Conservation (phyloP, 2,329 filamentous ascomycete species). For the Phoma sp. region DNA sequence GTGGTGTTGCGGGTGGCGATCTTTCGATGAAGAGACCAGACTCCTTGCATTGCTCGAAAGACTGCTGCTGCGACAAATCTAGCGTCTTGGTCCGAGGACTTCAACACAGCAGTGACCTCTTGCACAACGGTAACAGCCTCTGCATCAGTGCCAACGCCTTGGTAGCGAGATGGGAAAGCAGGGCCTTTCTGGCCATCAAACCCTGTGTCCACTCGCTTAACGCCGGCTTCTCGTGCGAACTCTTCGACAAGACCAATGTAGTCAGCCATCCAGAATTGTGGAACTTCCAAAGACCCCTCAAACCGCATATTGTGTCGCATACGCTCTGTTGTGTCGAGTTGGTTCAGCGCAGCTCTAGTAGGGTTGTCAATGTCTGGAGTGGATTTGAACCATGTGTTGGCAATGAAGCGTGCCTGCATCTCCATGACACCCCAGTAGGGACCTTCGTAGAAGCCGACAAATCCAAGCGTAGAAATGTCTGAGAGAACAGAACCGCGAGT, state of each 20-base stretch:
- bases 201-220: conserved; percentile 53
- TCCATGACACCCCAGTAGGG: conserved; percentile 89
- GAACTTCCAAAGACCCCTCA: conserved; percentile 51
- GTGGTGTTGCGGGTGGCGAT: conserved; percentile 63
- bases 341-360: conserved; percentile 10
- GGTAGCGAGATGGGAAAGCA: conserved; percentile 46
- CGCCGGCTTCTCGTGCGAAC: conserved; percentile 65
- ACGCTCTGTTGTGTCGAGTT: conserved; percentile 24
- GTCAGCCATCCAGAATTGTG: conserved; percentile 84
- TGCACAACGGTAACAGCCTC: conserved; percentile 55
- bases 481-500: conserved; percentile 72
- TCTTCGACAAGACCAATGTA: conserved; percentile 78
- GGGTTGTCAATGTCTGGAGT: conserved; percentile 24
- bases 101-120: conserved; percentile 52
- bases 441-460: conserved; percentile 83
- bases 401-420: conserved; percentile 77
- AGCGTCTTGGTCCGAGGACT: conserved; percentile 52
- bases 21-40: conserved; percentile 68
- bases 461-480: conserved; percentile 69
- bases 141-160: conserved; percentile 34
- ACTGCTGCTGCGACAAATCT: conserved; percentile 69
- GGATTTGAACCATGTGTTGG: conserved; percentile 62
- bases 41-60: conserved; percentile 73
- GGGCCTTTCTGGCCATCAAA: conserved; percentile 58
- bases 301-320: conserved; percentile 55